phyloP scores from a whole-genome alignment of 768 basidiomycete genomes.

The Hortiboletus flavorubellus region DNA sequence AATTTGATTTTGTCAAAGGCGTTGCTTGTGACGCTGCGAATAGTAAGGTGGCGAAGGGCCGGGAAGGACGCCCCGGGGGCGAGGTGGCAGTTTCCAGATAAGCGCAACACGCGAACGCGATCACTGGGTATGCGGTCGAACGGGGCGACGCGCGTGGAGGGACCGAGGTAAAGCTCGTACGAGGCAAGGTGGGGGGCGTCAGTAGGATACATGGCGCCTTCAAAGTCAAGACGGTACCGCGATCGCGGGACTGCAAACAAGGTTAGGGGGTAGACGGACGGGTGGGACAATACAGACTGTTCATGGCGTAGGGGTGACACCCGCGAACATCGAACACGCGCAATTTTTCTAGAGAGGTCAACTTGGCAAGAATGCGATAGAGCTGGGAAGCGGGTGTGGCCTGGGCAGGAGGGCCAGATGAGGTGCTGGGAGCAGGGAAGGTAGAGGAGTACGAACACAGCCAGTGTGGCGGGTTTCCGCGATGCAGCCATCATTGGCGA shows the following conservation, averaged over 20 bases:
- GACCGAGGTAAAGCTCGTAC: conserved; percentile 34
- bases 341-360: conserved; percentile 27
- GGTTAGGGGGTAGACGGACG: background rate
- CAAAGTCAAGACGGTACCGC: conserved; percentile 30
- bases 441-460: conserved; percentile 19
- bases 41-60: too few species aligned
- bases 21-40: conserved; percentile 23
- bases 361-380: conserved; percentile 20
- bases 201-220: conserved; percentile 37
- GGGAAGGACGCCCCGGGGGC: conserved; percentile 5
- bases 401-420: conserved; percentile 3
- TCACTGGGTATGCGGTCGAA: conserved; percentile 30
- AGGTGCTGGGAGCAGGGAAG: conserved; percentile 2
- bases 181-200: conserved; percentile 15
- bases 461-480: conserved; percentile 15
- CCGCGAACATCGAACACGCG: conserved; percentile 34
- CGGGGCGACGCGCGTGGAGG: conserved; percentile 27
- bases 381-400: conserved; percentile 31
- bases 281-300: conserved; percentile 1
- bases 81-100: conserved; percentile 35
- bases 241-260: conserved; percentile 15
- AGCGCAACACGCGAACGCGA: conserved; percentile 28
- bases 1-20: conserved; percentile 34
- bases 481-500: too few species aligned
- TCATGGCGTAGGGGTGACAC: conserved; percentile 21